Conservation (phyloP, 2,329 filamentous ascomycete genomes). For the Ophiostoma himal-ulmi region DNA sequence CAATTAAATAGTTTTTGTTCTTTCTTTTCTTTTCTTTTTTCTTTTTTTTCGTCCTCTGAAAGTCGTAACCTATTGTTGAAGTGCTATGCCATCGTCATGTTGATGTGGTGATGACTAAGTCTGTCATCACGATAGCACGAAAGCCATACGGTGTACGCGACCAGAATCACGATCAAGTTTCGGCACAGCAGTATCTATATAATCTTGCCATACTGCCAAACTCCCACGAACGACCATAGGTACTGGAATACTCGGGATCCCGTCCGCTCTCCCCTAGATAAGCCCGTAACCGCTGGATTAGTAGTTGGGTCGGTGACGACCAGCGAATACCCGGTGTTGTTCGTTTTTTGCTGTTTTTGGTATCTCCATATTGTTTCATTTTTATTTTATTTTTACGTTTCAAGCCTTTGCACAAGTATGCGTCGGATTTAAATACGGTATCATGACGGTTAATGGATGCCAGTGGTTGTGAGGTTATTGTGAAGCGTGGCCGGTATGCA, state of each 20-base stretch:
- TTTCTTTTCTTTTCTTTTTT: no score
- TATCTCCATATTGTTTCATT: neutral
- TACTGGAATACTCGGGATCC: slow-evolving; percentile 5
- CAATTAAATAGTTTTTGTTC: no score
- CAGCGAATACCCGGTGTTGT: slow-evolving; percentile 1
- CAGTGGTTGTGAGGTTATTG: neutral
- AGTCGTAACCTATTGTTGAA: no score
- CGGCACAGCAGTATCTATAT: neutral
- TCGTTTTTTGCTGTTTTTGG: neutral
- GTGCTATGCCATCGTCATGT: no score
- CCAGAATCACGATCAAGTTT: neutral
- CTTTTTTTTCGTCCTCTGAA: no score
- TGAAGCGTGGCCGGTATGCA: neutral
- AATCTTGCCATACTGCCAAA: neutral
- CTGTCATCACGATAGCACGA: no score
- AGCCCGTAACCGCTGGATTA: neutral
- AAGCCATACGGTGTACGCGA: no score
- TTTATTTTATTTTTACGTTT: neutral
- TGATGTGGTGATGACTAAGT: no score
- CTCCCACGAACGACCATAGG: neutral
- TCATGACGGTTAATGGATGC: neutral
- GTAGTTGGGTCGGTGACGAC: neutral
- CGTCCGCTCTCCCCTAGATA: slow-evolving; percentile 11
- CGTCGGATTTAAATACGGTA: no score
- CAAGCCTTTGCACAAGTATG: no score